Evolutionary conservation across 108 stramenopile genomes (phyloP).

Genomic region (Seminavis robusta): DNA sequence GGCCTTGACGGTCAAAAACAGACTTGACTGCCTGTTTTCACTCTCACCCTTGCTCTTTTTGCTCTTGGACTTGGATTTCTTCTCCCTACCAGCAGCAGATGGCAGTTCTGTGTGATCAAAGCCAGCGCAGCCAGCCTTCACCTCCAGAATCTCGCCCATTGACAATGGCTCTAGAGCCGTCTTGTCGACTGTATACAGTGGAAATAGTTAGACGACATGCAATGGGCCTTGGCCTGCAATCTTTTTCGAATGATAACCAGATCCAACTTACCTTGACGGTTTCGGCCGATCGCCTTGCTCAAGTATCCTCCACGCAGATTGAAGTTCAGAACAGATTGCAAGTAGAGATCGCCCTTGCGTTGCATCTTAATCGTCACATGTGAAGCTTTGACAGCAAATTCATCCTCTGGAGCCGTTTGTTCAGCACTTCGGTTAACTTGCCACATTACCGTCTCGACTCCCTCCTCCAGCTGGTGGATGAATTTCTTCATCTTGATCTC

Average conservation of each 20-base stretch:
- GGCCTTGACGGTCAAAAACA: constrained; percentile 83
- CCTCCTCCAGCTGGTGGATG: constrained; percentile 68
- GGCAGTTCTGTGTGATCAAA: constrained; percentile 82
- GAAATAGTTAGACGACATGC: neutral
- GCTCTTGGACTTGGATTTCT: constrained; percentile 46
- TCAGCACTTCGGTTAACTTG: constrained; percentile 66
- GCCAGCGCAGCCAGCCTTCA: constrained; percentile 82
- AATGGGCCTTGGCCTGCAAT: neutral
- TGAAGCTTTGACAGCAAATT: constrained; percentile 79
- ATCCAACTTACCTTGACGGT: too few relatives aligned
- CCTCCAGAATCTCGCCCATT: constrained; percentile 82
- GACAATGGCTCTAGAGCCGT: constrained; percentile 80
- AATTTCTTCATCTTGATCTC: constrained; percentile 72
- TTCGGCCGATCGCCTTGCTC: constrained; percentile 81
- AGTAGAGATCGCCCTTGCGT: constrained; percentile 68
- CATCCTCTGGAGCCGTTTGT: constrained; percentile 56
- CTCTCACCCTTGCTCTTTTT: constrained; percentile 52
- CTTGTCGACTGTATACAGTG: constrained; percentile 38
- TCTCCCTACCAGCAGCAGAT: constrained; percentile 38
- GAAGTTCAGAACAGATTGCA: constrained; percentile 78
- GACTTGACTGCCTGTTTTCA: constrained; percentile 78
- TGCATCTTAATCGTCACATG: constrained; percentile 79
- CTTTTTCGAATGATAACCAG: constrained; percentile 3
- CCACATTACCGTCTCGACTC: constrained; percentile 87
- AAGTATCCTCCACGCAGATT: constrained; percentile 81